phyloP scores from a whole-genome alignment of 257 asterid genomes.

The Datura wrightii region DNA sequence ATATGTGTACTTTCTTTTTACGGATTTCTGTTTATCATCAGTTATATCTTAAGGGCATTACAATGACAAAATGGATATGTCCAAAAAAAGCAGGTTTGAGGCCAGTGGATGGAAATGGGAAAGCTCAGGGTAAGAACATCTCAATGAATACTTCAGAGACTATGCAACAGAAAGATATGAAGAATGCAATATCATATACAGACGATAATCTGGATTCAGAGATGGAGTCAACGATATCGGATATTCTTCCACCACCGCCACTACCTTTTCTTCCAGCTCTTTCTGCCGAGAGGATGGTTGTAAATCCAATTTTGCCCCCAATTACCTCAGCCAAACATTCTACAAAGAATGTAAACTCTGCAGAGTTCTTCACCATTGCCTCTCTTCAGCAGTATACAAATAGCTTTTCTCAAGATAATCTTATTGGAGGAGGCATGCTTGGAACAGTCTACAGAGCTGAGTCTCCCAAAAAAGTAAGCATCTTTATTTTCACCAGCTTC shows the following conservation, averaged over 20 bases:
- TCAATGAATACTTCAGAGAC: constrained; percentile 26
- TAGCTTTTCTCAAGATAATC: constrained; percentile 85
- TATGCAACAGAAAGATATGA: constrained; percentile 36
- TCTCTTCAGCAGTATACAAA: constrained; percentile 86
- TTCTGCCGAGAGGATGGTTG: constrained; percentile 62
- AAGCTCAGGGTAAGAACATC: constrained; percentile 28
- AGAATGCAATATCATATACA: constrained; percentile 39
- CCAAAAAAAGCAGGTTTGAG: constrained; percentile 43
- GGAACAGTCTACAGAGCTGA: constrained; percentile 80
- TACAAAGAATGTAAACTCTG: constrained; percentile 44
- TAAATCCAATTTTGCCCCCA: constrained; percentile 64
- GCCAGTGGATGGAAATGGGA: constrained; percentile 42
- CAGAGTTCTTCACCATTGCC: constrained; percentile 60
- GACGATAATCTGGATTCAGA: constrained; percentile 49
- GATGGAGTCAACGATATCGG: constrained; percentile 44
- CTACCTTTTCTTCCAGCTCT: constrained; percentile 65
- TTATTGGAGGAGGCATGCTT: constrained; percentile 76
- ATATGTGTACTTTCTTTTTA: neutral
- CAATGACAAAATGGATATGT: constrained; percentile 25
- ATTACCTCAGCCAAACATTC: constrained; percentile 47
- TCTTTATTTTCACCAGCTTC: constrained; percentile 20
- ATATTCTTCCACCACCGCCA: constrained; percentile 46
- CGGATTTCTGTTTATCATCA: neutral
- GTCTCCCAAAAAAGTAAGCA: constrained; percentile 73
- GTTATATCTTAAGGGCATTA: neutral